Evolutionary conservation across 768 basidiomycete species (phyloP), one percentile per base, ranked within the genome.

Genomic region (Xerocomus brunneocitrinus): DNA sequence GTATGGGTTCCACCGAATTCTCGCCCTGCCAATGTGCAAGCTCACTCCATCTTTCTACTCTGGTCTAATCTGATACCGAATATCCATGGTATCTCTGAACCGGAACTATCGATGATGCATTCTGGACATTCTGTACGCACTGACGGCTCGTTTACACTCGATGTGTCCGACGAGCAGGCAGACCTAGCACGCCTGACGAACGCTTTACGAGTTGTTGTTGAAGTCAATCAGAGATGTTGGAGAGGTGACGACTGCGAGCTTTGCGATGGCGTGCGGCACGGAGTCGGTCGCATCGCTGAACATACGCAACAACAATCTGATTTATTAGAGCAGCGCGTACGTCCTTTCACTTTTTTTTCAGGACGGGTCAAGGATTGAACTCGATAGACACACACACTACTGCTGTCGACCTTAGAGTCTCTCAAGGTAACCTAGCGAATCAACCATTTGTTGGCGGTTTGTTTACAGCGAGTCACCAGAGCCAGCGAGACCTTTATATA

Each of bases 131-230:
- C 58, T 38, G 39, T 40, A 19, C 50, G 47, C 32, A 51, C 44
- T 32, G 51, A 53, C 27, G 54, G 25, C 35, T 54, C 61, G 27
- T 64, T 60, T 36, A 58, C 65, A 47, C 52, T 66, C 42, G 59
- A 67, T 45, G 62, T 64, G 45, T 64, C 70, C 49, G 66, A 67
- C 59, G 64, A 69, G 36, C 85, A 92, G 89, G 83, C 89, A 22
- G 94, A 95, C 70, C 69, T 92, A 40, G 79, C 89, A 42, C 81
- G 94, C 43, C 67, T 95, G 58, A 90, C 91, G 8, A 89, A 94
- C 62, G 89, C 89, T 25, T 69, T 94, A 47, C 81, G 84, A 61
- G 85, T 84, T 8, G 79, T 93, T 4, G 79, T 81, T 16, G 90
- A 95, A 63, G 83, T 86, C 14, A 89, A 84, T 54, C 85, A 85